Base-by-base conservation (phyloP, 1,284 basidiomycete genomes). In the Polyporus tsugae region DNA sequence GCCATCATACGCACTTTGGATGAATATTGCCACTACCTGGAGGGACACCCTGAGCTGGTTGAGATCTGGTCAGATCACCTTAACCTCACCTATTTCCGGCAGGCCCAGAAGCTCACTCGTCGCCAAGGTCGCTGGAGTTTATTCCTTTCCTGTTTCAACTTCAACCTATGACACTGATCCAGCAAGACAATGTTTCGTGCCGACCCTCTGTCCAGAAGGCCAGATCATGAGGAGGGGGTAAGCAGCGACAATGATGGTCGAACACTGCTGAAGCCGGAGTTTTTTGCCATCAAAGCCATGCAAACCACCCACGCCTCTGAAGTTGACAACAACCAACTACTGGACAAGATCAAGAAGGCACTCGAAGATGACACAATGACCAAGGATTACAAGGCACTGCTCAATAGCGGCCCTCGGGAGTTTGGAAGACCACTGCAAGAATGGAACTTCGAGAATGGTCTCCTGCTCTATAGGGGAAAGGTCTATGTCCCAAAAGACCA, bases 21-120 rank as follows among this genome's bases (percentile, higher is more conserved):
- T n/a, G 66, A 75, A 39, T 84, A 79, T 79, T 58, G 79, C n/a
- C 76, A 79, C 33, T 81, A 79, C 66, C 69, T 78, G 2, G 46
- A 67, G 42, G 79, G 79, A 3, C 53, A 72, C 2, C 46, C 38
- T 9, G 49, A 74, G 0, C n/a, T 11, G 1, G 46, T 71, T 0
- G 63, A 68, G 39, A 71, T 75, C 29, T 74, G 75, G 61, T 79
- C 82, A 0, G 83, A 88, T 70, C 85, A 87, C 68, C 75, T 79
- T 13, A 85, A 85, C 67, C 78, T 87, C 0, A 74, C 78, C 33
- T 84, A 84, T 64, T 86, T 82, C 75, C 44, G 69, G 9, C 76
- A 73, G 0, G 66, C 80, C 0, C 76, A 82, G 39, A 76, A 80
- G 4, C 74, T 86, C 0, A 84, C 78, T 41, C 66, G 77, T 0